Conservation (phyloP, 495 filamentous ascomycete genomes). For the Neurospora discreta region DNA sequence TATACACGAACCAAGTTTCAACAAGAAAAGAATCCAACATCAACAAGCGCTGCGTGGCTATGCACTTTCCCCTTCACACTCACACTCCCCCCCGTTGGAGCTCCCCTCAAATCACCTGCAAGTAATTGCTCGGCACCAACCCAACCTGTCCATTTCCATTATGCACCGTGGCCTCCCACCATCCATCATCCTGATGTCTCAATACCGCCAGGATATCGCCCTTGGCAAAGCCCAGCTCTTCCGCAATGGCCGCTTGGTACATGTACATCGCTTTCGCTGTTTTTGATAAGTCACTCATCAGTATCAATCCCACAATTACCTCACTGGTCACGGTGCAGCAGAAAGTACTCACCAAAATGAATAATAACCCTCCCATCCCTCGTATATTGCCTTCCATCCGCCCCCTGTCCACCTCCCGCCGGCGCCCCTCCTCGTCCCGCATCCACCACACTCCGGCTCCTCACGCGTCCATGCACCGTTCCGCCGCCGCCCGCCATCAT, state of each 20-base stretch:
- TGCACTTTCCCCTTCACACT: no score
- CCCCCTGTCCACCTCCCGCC: background rate
- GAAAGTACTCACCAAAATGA: constrained; percentile 71
- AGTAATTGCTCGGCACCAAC: constrained; percentile 93
- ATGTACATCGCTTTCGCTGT: constrained; percentile 86
- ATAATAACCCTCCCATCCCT: constrained; percentile 80
- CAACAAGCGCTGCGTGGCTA: background rate
- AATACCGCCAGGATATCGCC: constrained; percentile 87
- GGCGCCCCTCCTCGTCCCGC: constrained; percentile 16
- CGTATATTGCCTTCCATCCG: constrained; percentile 71
- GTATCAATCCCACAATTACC: no score
- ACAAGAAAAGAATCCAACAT: background rate
- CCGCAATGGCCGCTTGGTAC: constrained; percentile 88
- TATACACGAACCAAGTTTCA: background rate
- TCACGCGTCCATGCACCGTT: constrained; percentile 26
- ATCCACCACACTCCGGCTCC: constrained; percentile 76
- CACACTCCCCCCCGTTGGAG: no score
- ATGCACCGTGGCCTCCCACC: constrained; percentile 97
- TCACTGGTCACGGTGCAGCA: no score
- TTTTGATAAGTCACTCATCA: no score
- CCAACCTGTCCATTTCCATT: constrained; percentile 61
- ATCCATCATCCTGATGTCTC: constrained; percentile 91
- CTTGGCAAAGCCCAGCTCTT: constrained; percentile 87
- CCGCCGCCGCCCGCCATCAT: constrained; percentile 29
- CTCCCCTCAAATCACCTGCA: constrained; percentile 48